These are phyloP conservation scores for Diatrype stigma DNA, from an alignment of 2,329 filamentous ascomycete species.

Conservation along the genomic window DNA sequence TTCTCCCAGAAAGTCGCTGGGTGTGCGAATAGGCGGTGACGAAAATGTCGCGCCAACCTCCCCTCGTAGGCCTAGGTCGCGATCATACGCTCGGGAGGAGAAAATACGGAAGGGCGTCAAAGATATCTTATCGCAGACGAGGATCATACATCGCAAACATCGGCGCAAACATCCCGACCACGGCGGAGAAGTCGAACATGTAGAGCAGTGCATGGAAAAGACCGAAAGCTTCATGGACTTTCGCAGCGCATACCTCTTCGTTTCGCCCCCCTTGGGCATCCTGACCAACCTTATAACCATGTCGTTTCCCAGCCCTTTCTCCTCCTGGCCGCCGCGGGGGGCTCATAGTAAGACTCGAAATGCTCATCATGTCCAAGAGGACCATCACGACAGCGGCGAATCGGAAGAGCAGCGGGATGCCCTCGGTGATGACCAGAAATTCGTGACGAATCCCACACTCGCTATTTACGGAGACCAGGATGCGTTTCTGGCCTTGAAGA, in stretches of 20 bases:
- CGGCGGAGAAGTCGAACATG: conserved; percentile 7
- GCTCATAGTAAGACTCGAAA: conserved; percentile 9
- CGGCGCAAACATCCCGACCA: conserved; percentile 12
- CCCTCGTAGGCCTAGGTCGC: conserved; percentile 31
- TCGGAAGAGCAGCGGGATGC: conserved; percentile 6
- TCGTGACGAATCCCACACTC: conserved; percentile 57
- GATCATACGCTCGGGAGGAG: conserved; percentile 44
- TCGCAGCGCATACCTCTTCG: conserved; percentile 54
- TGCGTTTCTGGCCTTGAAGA: conserved; percentile 63
- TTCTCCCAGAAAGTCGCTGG: conserved; percentile 31
- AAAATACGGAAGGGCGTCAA: conserved; percentile 42
- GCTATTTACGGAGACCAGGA: conserved; percentile 74
- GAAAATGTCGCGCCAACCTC: conserved; percentile 37
- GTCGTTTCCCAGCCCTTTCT: conserved; percentile 39
- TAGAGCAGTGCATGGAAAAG: conserved; percentile 18
- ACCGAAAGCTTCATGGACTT: conserved; percentile 33
- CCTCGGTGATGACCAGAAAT: conserved; percentile 46
- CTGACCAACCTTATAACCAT: conserved; percentile 60
- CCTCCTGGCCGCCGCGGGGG: conserved; percentile 17
- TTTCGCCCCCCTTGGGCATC: conserved; percentile 63
- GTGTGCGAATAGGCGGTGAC: conserved; percentile 47
- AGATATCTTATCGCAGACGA: conserved; percentile 42
- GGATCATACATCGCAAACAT: conserved; percentile 20
- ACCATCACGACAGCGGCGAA: conserved; percentile 1
- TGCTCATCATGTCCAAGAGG: not conserved